Evolutionary conservation across 2,329 filamentous ascomycete species (phyloP).

Genomic region (Neopestalotiopsis rosae): DNA sequence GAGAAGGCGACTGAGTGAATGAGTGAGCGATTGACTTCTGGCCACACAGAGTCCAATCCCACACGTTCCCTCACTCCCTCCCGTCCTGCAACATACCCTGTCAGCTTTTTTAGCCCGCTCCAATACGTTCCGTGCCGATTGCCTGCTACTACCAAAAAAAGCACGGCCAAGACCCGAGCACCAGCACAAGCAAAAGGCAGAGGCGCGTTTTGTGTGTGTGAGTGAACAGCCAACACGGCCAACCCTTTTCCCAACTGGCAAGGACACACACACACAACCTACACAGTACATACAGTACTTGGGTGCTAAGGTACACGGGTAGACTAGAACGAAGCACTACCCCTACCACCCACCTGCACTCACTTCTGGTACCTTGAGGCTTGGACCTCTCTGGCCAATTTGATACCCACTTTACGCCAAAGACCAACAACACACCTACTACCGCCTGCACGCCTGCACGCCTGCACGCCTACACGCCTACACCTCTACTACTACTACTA

Average conservation of each 20-base stretch:
- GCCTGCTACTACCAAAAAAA: neutral
- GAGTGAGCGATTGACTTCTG: too few relatives aligned
- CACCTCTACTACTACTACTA: too few relatives aligned
- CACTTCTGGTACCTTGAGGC: too few relatives aligned
- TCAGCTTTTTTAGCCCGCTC: constrained; percentile 13
- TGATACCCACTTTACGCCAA: constrained; percentile 14
- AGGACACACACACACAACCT: too few relatives aligned
- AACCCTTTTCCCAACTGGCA: neutral
- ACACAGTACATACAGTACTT: too few relatives aligned
- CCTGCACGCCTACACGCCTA: too few relatives aligned
- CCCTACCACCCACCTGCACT: neutral
- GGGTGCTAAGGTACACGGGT: too few relatives aligned
- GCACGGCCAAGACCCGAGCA: neutral
- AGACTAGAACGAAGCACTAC: too few relatives aligned
- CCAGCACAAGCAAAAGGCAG: neutral
- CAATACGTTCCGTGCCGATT: constrained; percentile 14
- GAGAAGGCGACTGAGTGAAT: neutral
- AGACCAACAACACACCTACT: neutral
- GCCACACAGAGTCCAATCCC: too few relatives aligned
- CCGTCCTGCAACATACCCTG: constrained; percentile 11
- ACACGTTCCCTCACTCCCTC: neutral
- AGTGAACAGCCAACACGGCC: constrained; percentile 3
- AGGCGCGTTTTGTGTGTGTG: constrained; percentile 8
- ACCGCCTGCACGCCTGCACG: too few relatives aligned
- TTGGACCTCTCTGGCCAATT: too few relatives aligned